A percentile compares a stretch with the other conserved stretches of the same genome.
Conservation (phyloP, 2,329 filamentous ascomycete genomes). For the Sarocladium kiliense region DNA sequence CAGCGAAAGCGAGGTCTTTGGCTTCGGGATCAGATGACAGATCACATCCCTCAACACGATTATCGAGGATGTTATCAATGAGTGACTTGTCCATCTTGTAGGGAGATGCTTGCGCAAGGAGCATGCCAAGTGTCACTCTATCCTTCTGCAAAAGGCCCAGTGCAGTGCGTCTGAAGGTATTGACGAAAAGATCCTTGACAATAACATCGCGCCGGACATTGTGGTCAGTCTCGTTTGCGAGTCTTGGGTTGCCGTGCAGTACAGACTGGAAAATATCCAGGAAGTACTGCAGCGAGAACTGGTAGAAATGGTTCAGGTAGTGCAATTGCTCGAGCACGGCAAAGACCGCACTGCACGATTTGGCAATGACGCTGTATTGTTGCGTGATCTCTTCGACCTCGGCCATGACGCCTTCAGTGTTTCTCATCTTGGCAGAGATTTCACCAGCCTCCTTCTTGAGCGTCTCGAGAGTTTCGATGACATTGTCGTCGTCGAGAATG, state of each 20-base stretch:
- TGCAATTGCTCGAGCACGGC: slow-evolving; percentile 95
- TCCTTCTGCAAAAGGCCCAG: slow-evolving; percentile 90
- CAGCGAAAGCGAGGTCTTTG: slow-evolving; percentile 63
- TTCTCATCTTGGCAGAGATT: slow-evolving; percentile 91
- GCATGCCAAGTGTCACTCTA: slow-evolving; percentile 86
- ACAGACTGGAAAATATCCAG: slow-evolving; percentile 95
- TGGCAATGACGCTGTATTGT: slow-evolving; percentile 89
- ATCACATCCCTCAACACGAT: slow-evolving; percentile 69
- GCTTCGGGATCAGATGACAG: slow-evolving; percentile 63
- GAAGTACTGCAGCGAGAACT: slow-evolving; percentile 98
- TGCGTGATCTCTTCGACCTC: slow-evolving; percentile 95
- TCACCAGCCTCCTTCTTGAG: slow-evolving; percentile 97
- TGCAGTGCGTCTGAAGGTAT: slow-evolving; percentile 89
- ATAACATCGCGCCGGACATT: slow-evolving; percentile 82
- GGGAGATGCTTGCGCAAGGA: slow-evolving; percentile 91
- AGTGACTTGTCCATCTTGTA: slow-evolving; percentile 90
- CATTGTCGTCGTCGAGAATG: slow-evolving; percentile 95
- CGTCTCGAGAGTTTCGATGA: slow-evolving; percentile 95
- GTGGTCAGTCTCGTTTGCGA: slow-evolving; percentile 67
- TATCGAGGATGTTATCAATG: slow-evolving; percentile 81
- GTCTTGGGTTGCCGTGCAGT: slow-evolving; percentile 70
- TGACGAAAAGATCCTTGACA: slow-evolving; percentile 84
- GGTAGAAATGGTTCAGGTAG: slow-evolving; percentile 98
- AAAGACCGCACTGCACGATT: slow-evolving; percentile 95
- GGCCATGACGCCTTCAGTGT: slow-evolving; percentile 96